Evolutionary conservation across 257 asterid genomes (phyloP).

Genomic region (Osmanthus fragrans): DNA sequence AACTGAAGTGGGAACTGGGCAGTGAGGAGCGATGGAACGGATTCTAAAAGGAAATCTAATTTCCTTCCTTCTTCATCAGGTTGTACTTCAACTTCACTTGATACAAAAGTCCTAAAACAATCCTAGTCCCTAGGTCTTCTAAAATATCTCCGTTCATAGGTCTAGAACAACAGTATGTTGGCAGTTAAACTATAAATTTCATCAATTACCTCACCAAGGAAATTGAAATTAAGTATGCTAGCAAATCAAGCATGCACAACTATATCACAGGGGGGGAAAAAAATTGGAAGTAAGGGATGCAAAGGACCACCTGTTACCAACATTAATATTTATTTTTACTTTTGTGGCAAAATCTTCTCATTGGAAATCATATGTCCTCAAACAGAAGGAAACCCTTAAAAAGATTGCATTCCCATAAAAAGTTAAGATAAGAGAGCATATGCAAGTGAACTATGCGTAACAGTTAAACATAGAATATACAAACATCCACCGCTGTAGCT

Average conservation of each 20-base stretch:
- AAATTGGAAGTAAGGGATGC: background rate
- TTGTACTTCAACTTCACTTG: background rate
- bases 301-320: background rate
- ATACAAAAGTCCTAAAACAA: background rate
- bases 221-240: background rate
- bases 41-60: background rate
- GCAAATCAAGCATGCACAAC: background rate
- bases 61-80: background rate
- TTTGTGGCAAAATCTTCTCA: background rate
- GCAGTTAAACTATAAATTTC: background rate
- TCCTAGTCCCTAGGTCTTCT: background rate
- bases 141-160: background rate
- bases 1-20: background rate
- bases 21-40: background rate
- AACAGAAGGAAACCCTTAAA: background rate
- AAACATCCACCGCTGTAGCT: background rate
- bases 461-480: background rate
- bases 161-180: background rate
- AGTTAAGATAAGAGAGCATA: background rate
- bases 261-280: background rate
- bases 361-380: background rate
- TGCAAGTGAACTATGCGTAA: background rate
- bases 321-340: background rate
- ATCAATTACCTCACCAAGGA: background rate
- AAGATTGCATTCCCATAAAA: constrained; percentile 3